phyloP scores from a whole-genome alignment of 257 asterid species.

The Solanum pinnatisectum region DNA sequence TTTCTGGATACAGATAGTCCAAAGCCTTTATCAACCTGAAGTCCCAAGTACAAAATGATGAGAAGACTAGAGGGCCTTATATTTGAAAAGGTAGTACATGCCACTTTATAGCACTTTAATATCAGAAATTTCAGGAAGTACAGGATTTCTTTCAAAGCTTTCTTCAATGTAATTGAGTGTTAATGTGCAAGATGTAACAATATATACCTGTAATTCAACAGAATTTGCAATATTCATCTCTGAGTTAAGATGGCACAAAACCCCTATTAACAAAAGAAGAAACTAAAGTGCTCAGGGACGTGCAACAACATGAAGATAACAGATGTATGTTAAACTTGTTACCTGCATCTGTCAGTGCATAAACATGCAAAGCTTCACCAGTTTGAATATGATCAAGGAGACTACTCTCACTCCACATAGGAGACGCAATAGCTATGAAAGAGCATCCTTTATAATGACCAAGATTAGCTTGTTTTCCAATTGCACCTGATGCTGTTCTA shows the following conservation, averaged over 20 bases:
- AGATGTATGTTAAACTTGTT: not conserved
- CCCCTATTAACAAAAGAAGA: conserved; percentile 30
- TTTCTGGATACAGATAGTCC: conserved; percentile 47
- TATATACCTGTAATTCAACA: conserved; percentile 48
- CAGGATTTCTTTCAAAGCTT: not conserved
- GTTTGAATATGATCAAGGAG: conserved; percentile 14
- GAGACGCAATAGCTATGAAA: conserved; percentile 44
- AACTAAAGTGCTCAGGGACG: not conserved
- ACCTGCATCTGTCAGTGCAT: conserved; percentile 61
- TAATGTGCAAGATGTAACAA: not conserved
- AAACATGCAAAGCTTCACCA: conserved; percentile 30
- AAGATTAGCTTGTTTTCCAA: conserved; percentile 31
- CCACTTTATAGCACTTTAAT: not conserved
- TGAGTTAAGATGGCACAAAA: conserved; percentile 39
- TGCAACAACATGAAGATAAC: not conserved
- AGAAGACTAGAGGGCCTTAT: not conserved
- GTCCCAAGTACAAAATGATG: not conserved
- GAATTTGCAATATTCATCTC: conserved; percentile 32
- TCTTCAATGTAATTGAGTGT: not conserved
- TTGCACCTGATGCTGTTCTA: conserved; percentile 29
- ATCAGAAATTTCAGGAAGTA: not conserved
- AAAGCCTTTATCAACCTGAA: conserved; percentile 60
- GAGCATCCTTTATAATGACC: conserved; percentile 34
- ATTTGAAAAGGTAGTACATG: not conserved
- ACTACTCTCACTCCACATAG: conserved; percentile 8